Conservation (phyloP, 352 stramenopile genomes). For the Thraustochytrium striatum region DNA sequence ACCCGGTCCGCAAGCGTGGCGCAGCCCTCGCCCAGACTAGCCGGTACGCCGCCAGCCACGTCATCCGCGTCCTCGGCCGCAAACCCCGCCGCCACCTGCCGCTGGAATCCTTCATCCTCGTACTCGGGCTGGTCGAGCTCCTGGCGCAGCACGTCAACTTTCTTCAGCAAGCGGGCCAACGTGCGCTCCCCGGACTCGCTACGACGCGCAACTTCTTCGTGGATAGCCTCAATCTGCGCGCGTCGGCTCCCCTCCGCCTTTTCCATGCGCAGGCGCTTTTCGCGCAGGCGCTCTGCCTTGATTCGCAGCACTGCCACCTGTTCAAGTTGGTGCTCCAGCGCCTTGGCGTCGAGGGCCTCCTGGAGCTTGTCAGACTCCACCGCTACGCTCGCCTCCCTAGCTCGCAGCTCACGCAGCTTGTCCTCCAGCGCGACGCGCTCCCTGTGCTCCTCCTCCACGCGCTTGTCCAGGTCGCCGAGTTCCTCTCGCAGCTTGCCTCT, state of each 20-base stretch:
- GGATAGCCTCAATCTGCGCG: constrained; percentile 15
- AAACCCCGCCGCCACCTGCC: neutral
- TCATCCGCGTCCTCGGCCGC: neutral
- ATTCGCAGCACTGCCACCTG: constrained; percentile 18
- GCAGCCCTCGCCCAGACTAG: neutral
- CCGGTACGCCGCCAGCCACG: neutral
- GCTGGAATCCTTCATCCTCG: neutral
- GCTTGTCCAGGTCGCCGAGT: neutral
- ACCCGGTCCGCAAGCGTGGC: constrained; percentile 10
- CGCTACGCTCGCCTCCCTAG: neutral
- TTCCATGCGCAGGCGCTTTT: neutral
- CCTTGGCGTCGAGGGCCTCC: neutral
- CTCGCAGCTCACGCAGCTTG: neutral
- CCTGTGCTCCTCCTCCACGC: neutral
- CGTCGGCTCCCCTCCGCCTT: neutral
- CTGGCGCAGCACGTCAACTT: neutral
- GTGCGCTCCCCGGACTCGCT: neutral
- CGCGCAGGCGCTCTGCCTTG: neutral
- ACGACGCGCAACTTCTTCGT: neutral
- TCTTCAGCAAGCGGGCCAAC: neutral
- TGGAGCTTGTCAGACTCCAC: neutral
- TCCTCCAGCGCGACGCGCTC: constrained; percentile 8
- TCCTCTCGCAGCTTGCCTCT: neutral
- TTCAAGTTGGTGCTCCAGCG: constrained; percentile 23
- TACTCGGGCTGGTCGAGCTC: constrained; percentile 4